These are phyloP conservation scores for Ampelomyces quisqualis DNA, from an alignment of 2,329 filamentous ascomycete species.

Conservation along the genomic window DNA sequence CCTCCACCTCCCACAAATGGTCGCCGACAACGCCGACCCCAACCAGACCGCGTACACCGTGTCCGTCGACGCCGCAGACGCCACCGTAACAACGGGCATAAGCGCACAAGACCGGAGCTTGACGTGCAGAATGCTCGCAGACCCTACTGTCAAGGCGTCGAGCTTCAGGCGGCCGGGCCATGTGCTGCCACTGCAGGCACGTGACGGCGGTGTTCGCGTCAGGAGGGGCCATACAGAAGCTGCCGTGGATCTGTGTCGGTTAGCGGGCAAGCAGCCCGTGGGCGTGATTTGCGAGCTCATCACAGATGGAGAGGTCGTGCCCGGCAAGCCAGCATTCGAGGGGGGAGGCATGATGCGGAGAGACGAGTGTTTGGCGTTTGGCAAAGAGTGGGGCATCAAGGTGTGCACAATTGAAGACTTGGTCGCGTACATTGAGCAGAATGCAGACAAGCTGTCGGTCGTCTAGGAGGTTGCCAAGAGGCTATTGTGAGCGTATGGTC, in stretches of 20 bases:
- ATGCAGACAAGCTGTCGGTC: constrained; percentile 55
- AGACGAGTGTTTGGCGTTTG: constrained; percentile 86
- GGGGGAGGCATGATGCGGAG: constrained; percentile 88
- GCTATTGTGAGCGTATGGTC: too few relatives aligned
- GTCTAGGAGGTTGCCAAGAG: not conserved
- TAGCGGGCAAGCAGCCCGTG: constrained; percentile 72
- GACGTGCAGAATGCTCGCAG: constrained; percentile 76
- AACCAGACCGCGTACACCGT: constrained; percentile 93
- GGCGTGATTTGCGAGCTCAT: constrained; percentile 91
- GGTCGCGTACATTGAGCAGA: constrained; percentile 75
- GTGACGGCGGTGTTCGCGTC: constrained; percentile 76
- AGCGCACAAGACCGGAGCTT: constrained; percentile 82
- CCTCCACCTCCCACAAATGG: constrained; percentile 88
- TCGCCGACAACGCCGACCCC: constrained; percentile 71
- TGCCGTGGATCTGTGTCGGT: constrained; percentile 81
- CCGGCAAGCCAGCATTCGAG: constrained; percentile 64
- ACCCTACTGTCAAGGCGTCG: constrained; percentile 54
- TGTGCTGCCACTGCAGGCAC: constrained; percentile 79
- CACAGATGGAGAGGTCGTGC: constrained; percentile 74
- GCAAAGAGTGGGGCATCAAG: constrained; percentile 81
- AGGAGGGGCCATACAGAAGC: constrained; percentile 90
- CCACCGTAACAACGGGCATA: constrained; percentile 76
- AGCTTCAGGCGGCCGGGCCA: constrained; percentile 84
- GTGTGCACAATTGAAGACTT: constrained; percentile 95
- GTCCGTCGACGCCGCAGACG: constrained; percentile 75